Evolutionary conservation across 164 flowering plant genomes (phyloP), one percentile per base, ranked within the genome.

Genomic region (Berberis thunbergii): DNA sequence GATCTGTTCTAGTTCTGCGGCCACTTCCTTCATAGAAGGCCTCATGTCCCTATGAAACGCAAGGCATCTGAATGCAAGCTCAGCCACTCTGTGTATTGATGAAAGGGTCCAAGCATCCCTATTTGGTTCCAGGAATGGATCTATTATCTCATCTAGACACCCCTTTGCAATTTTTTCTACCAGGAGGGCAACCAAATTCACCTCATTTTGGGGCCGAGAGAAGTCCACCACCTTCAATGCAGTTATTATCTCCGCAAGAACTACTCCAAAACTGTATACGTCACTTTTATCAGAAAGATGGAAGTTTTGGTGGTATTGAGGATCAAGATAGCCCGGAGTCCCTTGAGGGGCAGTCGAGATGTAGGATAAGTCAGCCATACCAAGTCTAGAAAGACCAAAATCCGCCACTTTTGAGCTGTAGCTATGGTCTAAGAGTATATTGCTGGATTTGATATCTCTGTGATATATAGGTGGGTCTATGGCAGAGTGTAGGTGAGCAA

Each of bases 341-440:
- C 98, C 98, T 65, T 90, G 98, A 0, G 98, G 98, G 26, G 93
- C 88, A 0, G 98, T 93, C 3, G 96, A 93, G 39, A 93, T 82
- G 57, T 93, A 94, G 41, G 98, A 93, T 0, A 66, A 13, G 54
- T 84, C 94, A 0, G 71, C 46, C 74, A 68, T 64, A 2, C 96
- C 97, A n/a, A 88, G 66, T 43, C 97, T 80, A 0, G 96, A 93
- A 6, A 93, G 83, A 2, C 98, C 98, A 53, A 93, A 93, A 78
- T 93, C 98, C 1, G 98, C 96, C 1, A 93, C 89, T 72, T 90
- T 93, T 2, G 97, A 80, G 10, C 68, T 79, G 77, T 70, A 84
- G 46, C 77, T 73, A 70, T 73, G 54, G 63, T 90, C 97, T 49
- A 93, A 62, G 3, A 93, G 83, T 9, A 93, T 93, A 77, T 93